Base-by-base conservation (phyloP, 1,284 basidiomycete species). In the Schizophyllum commune region DNA sequence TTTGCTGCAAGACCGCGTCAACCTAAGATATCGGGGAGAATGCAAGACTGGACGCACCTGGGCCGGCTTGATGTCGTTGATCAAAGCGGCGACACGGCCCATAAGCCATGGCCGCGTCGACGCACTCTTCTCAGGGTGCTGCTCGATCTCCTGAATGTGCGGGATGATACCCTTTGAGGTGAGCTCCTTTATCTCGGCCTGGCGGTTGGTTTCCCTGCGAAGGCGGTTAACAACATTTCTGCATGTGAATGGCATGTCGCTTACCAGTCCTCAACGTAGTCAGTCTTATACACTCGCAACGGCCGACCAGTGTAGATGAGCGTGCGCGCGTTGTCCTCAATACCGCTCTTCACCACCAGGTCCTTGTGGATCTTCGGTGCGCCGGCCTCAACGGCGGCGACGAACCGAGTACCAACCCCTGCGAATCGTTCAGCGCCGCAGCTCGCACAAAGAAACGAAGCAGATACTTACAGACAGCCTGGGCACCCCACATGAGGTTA, bases 261-360 rank as follows among this genome's bases (percentile, higher is more conserved):
- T 57, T 63, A 88, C 90, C 91, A 92, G 63, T 88, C 82, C 32
- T 86, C 85, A 62, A 94, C 82, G 71, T 93, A 95, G 20, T 89
- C 84, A 9, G 91, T 93, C 71, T 85, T 85, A 66, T 85, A 78
- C 22, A 96, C 90, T 53, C 93, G 85, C 66, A 97, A 77, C 11
- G 94, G 95, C 32, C 94, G 86, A 21, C 94, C 94, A 60, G 89
- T 91, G 77, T 86, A 95, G 69, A 96, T 95, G 56, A 94, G 71
- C 6, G 94, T 94, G 20, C 85, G 84, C 57, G 87, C 77, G 9
- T 85, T 86, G 71, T 91, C 91, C 61, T 87, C 89, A 68, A 82
- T 86, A 7, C 85, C 78, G 21, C 88, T 85, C 61, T 75, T 80
- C 54, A 89, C 62, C 22, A 91, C 69, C 66, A 83, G 79, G 15